phyloP scores from a whole-genome alignment of 2,329 filamentous ascomycete species.

The Aplosporella prunicola region DNA sequence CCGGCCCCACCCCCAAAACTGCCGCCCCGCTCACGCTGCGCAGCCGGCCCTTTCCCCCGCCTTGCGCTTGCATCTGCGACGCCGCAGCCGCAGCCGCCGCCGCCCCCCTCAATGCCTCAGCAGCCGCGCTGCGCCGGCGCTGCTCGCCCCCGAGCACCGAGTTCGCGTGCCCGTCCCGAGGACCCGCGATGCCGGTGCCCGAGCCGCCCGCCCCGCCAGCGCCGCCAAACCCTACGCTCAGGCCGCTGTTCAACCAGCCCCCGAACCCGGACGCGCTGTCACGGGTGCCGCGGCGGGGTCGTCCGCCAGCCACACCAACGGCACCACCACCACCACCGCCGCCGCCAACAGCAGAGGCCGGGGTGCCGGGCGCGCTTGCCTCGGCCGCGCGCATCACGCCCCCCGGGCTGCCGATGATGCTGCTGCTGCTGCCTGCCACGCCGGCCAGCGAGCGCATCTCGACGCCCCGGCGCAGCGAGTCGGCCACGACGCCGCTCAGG shows the following conservation, averaged over 20 bases:
- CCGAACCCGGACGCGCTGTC: no score
- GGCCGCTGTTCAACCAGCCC: no score
- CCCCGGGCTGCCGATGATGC: neutral
- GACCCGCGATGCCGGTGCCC: no score
- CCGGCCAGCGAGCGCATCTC: conserved; percentile 4
- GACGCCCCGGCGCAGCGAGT: conserved; percentile 50
- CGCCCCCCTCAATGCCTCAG: neutral
- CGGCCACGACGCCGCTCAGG: conserved; percentile 55
- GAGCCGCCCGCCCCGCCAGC: no score
- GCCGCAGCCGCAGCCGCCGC: no score
- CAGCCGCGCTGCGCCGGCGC: conserved; percentile 1
- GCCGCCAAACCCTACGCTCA: no score
- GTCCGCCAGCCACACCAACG: neutral
- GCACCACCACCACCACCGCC: neutral
- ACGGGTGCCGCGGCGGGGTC: no score
- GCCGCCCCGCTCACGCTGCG: neutral
- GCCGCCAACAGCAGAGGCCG: neutral
- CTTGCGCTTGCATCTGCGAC: no score
- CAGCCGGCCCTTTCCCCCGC: conserved; percentile 9
- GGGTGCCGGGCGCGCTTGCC: neutral
- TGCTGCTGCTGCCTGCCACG: no score
- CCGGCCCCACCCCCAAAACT: conserved; percentile 11
- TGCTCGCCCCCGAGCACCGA: neutral
- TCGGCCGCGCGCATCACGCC: neutral
- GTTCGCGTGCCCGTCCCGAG: neutral